Evolutionary conservation across 768 basidiomycete genomes (phyloP), one percentile per base, ranked within the genome.

Genomic region (Dentipellis fragilis): DNA sequence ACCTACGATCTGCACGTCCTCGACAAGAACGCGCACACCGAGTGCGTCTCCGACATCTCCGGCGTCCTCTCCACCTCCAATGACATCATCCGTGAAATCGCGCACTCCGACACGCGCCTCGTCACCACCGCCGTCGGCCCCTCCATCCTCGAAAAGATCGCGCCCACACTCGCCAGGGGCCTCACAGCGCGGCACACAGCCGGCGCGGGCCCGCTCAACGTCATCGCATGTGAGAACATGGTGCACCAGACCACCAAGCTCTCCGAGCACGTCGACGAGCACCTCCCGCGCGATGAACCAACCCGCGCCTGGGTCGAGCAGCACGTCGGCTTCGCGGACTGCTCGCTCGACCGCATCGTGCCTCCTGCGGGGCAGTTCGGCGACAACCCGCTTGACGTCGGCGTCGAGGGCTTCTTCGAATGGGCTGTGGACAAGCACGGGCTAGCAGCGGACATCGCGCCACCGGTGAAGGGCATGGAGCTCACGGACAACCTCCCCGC

Each of bases 201-300:
- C 7, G 57, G 57, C 16, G 63, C 49, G 1, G 60, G 63, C 21
- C 8, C 64, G 11, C 54, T 73, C 8, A 72, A 72, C 55, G 58
- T 73, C 42, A 70, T 74, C 56, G 73, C 72, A 1, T 74, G 73
- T 63, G 73, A 74, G 60, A 74, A 74, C 62, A 68, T 69, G 59
- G 63, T 73, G 42, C 63, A 66, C 21, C 71, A 72, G 37, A 73
- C 72, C 2, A 61, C 61, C 8, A 56, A 59, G 37, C 65, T 74
- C 45, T 59, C 61, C 9, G 60, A 68, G 35, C 62, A 66, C 55
- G 64, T 73, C 54, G 58, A 57, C 54, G 56, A 58, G n/a, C 57
- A 65, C 39, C 66, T 73, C 37, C 60, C 59, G 5, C 62, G 66
- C 48, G 67, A 65, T 3, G 29, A 6, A 3, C 29, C 29, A 3